Conservation (phyloP, 768 basidiomycete genomes). For the Crassisporium funariophilum region DNA sequence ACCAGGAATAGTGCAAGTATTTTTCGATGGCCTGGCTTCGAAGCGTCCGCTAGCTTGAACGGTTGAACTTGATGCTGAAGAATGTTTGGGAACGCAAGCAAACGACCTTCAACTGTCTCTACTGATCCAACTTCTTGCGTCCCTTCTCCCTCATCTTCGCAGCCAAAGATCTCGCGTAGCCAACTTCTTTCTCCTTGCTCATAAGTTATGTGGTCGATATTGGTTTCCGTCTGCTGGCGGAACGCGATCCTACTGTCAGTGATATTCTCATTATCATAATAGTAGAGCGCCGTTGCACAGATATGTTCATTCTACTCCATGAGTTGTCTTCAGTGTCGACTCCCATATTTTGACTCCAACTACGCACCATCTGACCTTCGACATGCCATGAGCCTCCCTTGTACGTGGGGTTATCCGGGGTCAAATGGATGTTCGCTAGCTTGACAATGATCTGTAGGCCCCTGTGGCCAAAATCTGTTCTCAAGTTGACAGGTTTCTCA, state of each 20-base stretch:
- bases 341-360: not conserved
- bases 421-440: conserved; percentile 31
- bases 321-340: not conserved
- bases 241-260: conserved; percentile 20
- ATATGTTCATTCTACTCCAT: conserved; percentile 41
- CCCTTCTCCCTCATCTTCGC: conserved; percentile 18
- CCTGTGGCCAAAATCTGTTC: not conserved
- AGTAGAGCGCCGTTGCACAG: conserved; percentile 32
- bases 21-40: conserved; percentile 44
- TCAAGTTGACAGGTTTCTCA: not conserved
- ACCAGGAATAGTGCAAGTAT: conserved; percentile 47
- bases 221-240: not conserved
- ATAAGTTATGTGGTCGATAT: conserved; percentile 21
- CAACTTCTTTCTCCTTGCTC: conserved; percentile 31
- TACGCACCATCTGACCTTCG: conserved; percentile 27
- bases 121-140: conserved; percentile 36
- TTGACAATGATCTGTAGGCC: conserved; percentile 29
- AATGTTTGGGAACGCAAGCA: conserved; percentile 44
- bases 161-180: conserved; percentile 29
- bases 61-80: conserved; percentile 41
- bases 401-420: conserved; percentile 31
- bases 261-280: conserved; percentile 29
- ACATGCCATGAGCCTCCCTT: conserved; percentile 31
- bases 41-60: conserved; percentile 38
- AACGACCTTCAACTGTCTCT: conserved; percentile 34